Evolutionary conservation across 2,329 filamentous ascomycete genomes (phyloP), one percentile per base, ranked within the genome.

Genomic region (Hypoxylon sp.): DNA sequence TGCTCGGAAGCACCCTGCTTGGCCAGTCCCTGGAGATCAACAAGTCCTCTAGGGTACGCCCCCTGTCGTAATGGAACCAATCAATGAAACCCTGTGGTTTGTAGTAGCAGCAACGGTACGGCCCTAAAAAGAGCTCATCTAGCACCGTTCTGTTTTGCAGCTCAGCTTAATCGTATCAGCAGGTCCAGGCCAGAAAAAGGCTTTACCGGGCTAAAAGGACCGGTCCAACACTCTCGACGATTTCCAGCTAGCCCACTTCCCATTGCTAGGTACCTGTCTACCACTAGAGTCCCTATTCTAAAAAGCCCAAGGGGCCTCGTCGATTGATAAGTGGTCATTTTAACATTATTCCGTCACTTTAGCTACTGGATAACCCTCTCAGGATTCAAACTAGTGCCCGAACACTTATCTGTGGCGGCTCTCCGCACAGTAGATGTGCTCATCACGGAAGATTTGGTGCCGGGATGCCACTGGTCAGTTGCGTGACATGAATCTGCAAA

Each of bases 171-270:
- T 69, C 56, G 67, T 63, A 70, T 69, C 64, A 57, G 53, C 58
- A 32, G 56, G 11, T 51, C 49, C 49, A 47, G 37, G 37, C 56
- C 44, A 43, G 34, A n/a, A 43, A 65, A 62, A 54, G 62, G 55
- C 59, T 67, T 67, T 60, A 63, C 59, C 65, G 67, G 67, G 62
- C 58, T 68, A 68, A 64, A 66, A 64, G 54, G 60, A 65, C 64
- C 67, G 67, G 66, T 47, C 67, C 63, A 65, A 64, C 54, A 59
- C 58, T 57, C 59, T 65, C 53, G 55, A 56, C 51, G 47, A 60
- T 59, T 52, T 53, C 57, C 32, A 32, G 53, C 64, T 49, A 55
- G 50, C 50, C 53, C 44, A 57, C 44, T 60, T 24, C 44, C 32
- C 43, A 39, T 57, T 54, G 43, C 30, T 57, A 49, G 49, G 30